phyloP scores from a whole-genome alignment of 129 eudicot species.

The Artemisia argyi region DNA sequence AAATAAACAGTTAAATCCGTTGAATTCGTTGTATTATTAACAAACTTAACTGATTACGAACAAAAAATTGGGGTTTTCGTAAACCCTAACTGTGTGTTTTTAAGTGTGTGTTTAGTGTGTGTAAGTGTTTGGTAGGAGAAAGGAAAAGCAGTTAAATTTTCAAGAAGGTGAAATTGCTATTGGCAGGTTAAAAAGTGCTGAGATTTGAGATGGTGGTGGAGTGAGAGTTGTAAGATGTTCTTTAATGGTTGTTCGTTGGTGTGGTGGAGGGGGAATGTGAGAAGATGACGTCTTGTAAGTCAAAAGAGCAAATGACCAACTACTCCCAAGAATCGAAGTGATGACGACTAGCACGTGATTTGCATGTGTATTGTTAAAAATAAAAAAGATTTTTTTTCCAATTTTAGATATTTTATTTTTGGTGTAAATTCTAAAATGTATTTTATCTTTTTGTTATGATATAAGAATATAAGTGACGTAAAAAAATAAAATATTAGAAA shows the following conservation, averaged over 20 bases:
- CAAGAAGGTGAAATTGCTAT: neutral
- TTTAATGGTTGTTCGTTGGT: neutral
- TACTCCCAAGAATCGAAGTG: neutral
- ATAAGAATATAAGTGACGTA: no score
- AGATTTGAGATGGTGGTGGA: neutral
- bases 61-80: constrained; percentile 17
- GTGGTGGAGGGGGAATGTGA: neutral
- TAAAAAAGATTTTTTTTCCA: neutral
- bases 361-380: neutral
- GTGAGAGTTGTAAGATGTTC: neutral
- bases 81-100: constrained; percentile 36
- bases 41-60: neutral
- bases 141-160: constrained; percentile 34
- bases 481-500: no score
- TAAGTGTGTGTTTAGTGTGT: constrained; percentile 36
- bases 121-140: constrained; percentile 16
- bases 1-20: constrained; percentile 1
- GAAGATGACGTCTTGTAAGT: neutral
- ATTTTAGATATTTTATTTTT: no score
- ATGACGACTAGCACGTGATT: constrained; percentile 13
- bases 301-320: constrained; percentile 6
- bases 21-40: neutral
- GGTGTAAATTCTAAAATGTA: no score
- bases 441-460: no score
- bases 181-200: neutral